A percentile compares a stretch with the other conserved stretches of the same genome.
These are phyloP conservation scores for Pyrrhoderma noxium DNA, from an alignment of 1,284 basidiomycete genomes.

Conservation along the genomic window DNA sequence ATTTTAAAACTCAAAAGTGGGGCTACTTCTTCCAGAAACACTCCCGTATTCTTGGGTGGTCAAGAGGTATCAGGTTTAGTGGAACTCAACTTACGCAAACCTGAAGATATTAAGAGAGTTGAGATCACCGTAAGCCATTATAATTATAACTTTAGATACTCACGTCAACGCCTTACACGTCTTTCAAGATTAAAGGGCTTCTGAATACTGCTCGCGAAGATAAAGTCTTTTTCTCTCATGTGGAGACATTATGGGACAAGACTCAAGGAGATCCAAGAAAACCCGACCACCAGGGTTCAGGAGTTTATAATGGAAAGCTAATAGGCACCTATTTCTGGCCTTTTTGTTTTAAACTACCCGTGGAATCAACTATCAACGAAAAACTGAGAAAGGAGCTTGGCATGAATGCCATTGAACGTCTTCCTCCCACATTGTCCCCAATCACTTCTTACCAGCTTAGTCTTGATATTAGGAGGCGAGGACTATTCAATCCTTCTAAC, in stretches of 20 bases:
- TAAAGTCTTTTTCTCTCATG: constrained; percentile 4
- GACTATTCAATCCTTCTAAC: constrained; percentile 6
- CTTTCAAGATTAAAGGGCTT: constrained; percentile 15
- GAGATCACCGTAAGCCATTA: constrained; percentile 9
- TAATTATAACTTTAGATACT: too few species aligned
- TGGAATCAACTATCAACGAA: background rate
- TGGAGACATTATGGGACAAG: constrained; percentile 13
- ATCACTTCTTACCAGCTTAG: constrained; percentile 10
- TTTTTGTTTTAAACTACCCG: constrained; percentile 13
- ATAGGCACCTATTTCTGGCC: constrained; percentile 13
- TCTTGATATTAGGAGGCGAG: constrained; percentile 11
- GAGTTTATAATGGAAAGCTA: constrained; percentile 13
- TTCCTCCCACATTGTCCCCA: constrained; percentile 10
- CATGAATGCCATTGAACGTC: constrained; percentile 6
- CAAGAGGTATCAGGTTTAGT: constrained; percentile 12
- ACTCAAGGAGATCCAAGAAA: constrained; percentile 5
- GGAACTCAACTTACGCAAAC: constrained; percentile 7
- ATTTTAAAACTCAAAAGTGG: constrained; percentile 8
- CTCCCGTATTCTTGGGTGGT: constrained; percentile 12
- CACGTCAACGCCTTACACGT: too few species aligned
- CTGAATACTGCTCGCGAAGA: constrained; percentile 4
- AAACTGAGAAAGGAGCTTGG: constrained; percentile 8
- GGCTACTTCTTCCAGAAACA: constrained; percentile 10
- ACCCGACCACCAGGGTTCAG: background rate
- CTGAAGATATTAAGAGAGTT: constrained; percentile 14